Conservation (phyloP, 148 eudicot species). For the Agrostemma githago region DNA sequence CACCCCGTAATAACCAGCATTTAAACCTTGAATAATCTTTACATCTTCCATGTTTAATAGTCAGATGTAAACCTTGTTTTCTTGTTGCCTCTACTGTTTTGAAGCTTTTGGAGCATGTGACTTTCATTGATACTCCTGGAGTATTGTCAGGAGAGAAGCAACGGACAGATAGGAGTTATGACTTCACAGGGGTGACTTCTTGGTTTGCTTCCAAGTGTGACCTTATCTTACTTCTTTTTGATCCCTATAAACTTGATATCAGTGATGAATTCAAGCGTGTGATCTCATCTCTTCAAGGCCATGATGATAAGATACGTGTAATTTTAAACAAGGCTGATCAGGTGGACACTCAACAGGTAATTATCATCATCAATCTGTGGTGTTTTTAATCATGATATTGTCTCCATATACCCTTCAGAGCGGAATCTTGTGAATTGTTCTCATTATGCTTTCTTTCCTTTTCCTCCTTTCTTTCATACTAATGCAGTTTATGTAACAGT, state of each 20-base stretch:
- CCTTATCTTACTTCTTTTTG: conserved; percentile 76
- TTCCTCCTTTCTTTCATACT: background rate
- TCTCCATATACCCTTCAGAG: background rate
- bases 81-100: conserved; percentile 12
- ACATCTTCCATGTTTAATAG: background rate
- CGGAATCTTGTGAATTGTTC: background rate
- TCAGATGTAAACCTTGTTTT: conserved; percentile 17
- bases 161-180: conserved; percentile 80
- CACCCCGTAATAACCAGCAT: conserved; percentile 48
- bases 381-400: background rate
- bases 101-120: conserved; percentile 76
- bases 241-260: conserved; percentile 88
- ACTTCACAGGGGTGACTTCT: conserved; percentile 87
- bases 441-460: background rate
- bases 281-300: conserved; percentile 73
- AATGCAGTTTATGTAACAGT: conserved; percentile 29
- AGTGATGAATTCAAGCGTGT: conserved; percentile 95
- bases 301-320: conserved; percentile 88
- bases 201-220: conserved; percentile 97
- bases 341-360: conserved; percentile 91
- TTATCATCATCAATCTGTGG: background rate
- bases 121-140: conserved; percentile 93
- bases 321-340: conserved; percentile 91
- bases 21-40: background rate
- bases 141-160: conserved; percentile 93